A percentile compares a stretch with the other conserved stretches of the same genome.
Conservation (phyloP, 164 flowering plant species). For the Annona squamosa region DNA sequence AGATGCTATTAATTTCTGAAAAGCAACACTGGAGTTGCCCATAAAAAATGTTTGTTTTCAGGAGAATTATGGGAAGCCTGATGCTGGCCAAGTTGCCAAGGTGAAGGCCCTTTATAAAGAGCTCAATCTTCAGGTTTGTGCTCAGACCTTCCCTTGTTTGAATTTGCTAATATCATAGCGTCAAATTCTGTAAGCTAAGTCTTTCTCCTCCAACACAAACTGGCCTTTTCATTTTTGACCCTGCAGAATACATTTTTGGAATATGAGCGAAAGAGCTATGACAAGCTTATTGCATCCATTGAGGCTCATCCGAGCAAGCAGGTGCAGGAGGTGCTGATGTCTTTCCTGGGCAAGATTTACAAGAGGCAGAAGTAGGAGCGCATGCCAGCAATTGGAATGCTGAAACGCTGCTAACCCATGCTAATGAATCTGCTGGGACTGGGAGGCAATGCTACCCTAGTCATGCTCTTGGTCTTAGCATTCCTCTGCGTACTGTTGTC, state of each 20-base stretch:
- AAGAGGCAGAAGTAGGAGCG: constrained; percentile 63
- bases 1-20: background rate
- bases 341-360: constrained; percentile 84
- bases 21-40: constrained; percentile 4
- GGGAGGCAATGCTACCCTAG: background rate
- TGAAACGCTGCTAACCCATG: background rate
- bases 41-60: constrained; percentile 21
- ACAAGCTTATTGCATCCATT: constrained; percentile 47
- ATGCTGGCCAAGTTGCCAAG: constrained; percentile 55
- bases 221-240: background rate
- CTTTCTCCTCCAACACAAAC: background rate
- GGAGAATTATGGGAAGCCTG: constrained; percentile 83
- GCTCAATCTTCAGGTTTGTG: constrained; percentile 65
- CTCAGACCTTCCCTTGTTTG: background rate
- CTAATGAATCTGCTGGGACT: too few relatives aligned
- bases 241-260: constrained; percentile 54
- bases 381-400: background rate
- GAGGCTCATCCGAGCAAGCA: constrained; percentile 79
- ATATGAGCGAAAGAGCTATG: constrained; percentile 58
- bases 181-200: background rate
- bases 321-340: constrained; percentile 76
- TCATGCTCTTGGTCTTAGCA: background rate
- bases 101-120: constrained; percentile 75
- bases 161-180: background rate
- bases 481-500: background rate